Conservation (phyloP, 1,284 basidiomycete genomes). For the Moesziomyces aphidis region DNA sequence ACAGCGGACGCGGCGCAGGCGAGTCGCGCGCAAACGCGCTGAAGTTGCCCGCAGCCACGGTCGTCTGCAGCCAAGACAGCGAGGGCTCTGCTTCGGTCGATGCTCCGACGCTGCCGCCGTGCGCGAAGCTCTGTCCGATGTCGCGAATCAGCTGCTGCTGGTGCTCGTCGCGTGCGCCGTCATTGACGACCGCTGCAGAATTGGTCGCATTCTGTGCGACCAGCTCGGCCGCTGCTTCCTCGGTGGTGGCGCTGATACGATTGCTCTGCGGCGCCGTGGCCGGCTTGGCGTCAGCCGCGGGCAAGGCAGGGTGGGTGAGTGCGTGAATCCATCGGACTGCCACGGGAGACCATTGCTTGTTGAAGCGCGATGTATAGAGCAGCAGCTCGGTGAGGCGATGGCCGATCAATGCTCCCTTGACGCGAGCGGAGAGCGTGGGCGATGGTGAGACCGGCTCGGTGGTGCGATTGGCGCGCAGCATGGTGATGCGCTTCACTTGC, state of each 20-base stretch:
- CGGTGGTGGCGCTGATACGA: slow-evolving; percentile 26
- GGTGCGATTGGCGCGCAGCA: slow-evolving; percentile 81
- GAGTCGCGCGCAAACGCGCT: slow-evolving; percentile 34
- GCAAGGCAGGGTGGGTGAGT: slow-evolving; percentile 42
- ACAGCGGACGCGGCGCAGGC: slow-evolving; percentile 31
- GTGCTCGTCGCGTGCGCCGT: slow-evolving; percentile 32
- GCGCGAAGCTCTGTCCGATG: slow-evolving; percentile 29
- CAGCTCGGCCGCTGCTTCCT: slow-evolving; percentile 64
- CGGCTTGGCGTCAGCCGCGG: slow-evolving; percentile 5
- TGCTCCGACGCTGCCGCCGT: slow-evolving; percentile 14
- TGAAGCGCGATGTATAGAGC: slow-evolving; percentile 47
- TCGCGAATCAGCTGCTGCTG: slow-evolving; percentile 35
- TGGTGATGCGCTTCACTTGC: slow-evolving; percentile 78
- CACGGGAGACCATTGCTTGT: slow-evolving; percentile 22
- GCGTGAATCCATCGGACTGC: slow-evolving; percentile 47
- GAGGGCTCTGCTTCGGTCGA: slow-evolving; percentile 30
- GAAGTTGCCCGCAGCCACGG: slow-evolving; percentile 27
- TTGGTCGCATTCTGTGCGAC: slow-evolving; percentile 42
- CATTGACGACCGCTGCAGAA: slow-evolving; percentile 29
- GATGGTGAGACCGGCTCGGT: slow-evolving; percentile 69
- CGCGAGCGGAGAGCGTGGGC: slow-evolving; percentile 14
- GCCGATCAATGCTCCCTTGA: slow-evolving; percentile 37
- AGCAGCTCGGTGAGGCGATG: slow-evolving; percentile 48
- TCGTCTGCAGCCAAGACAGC: slow-evolving; percentile 16
- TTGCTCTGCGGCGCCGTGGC: slow-evolving; percentile 1